These are phyloP conservation scores for Beauveria medogensis DNA, from an alignment of 2,329 filamentous ascomycete genomes.

Conservation along the genomic window DNA sequence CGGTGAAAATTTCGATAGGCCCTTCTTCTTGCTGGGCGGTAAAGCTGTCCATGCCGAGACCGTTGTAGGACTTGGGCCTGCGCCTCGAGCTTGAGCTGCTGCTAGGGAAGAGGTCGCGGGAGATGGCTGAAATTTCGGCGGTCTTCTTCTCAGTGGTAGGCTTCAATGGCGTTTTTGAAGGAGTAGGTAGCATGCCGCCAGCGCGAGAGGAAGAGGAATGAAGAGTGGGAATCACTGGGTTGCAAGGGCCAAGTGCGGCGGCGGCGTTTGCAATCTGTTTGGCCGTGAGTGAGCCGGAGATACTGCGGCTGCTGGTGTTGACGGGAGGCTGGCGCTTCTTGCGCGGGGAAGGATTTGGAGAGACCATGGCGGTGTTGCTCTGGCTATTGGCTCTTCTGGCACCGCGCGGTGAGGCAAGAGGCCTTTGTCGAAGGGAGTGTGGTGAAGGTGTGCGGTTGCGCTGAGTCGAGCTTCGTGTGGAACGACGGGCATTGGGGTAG, in stretches of 20 bases:
- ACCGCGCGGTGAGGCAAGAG: conserved; percentile 24
- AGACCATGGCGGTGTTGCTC: conserved; percentile 25
- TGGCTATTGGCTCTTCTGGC: conserved; percentile 24
- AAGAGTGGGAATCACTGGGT: conserved; percentile 16
- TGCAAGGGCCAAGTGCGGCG: conserved; percentile 30
- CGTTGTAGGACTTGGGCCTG: conserved; percentile 45
- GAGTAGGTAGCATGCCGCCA: conserved; percentile 61
- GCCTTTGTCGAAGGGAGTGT: conserved; percentile 25
- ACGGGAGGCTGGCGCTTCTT: conserved; percentile 43
- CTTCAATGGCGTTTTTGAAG: conserved; percentile 69
- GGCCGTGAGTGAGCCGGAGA: conserved; percentile 36
- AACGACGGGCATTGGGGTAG: conserved; percentile 57
- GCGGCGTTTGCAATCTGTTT: conserved; percentile 37
- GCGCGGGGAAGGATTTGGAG: conserved; percentile 38
- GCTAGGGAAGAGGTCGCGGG: conserved; percentile 54
- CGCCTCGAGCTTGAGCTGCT: conserved; percentile 51
- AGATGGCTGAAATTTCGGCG: conserved; percentile 44
- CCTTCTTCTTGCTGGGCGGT: conserved; percentile 46
- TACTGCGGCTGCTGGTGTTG: conserved; percentile 37
- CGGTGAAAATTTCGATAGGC: conserved; percentile 66
- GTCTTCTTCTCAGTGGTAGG: conserved; percentile 42
- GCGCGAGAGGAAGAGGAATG: conserved; percentile 18
- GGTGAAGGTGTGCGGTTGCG: conserved; percentile 52
- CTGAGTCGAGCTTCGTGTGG: conserved; percentile 50
- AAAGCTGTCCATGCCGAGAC: conserved; percentile 50